A percentile compares a stretch with the other conserved stretches of the same genome.
Conservation (phyloP, 1,284 basidiomycete species). For the Porogramme epimiltina region DNA sequence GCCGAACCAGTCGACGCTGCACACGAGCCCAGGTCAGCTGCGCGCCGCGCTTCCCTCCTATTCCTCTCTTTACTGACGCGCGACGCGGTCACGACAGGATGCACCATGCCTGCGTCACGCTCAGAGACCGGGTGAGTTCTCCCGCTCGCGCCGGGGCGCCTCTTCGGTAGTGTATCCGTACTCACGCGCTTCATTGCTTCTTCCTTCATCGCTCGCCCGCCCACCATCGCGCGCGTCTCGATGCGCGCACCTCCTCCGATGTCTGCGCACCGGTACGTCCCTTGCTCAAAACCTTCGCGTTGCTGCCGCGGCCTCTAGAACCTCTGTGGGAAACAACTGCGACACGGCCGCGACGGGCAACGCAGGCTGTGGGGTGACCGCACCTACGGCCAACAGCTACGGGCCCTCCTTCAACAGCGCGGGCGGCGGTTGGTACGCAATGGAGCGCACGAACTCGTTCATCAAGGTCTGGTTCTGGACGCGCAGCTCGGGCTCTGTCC, state of each 20-base stretch:
- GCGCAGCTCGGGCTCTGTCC: slow-evolving; percentile 42
- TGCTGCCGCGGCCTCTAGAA: slow-evolving; percentile 19
- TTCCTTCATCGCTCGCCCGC: too few species aligned
- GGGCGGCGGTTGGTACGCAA: slow-evolving; percentile 57
- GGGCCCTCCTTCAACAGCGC: slow-evolving; percentile 58
- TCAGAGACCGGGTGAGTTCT: slow-evolving; percentile 50
- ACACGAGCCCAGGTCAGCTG: slow-evolving; percentile 50
- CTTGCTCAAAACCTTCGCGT: neutral
- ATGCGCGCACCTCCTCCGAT: neutral
- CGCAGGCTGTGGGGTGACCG: slow-evolving; percentile 59
- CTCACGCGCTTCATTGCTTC: too few species aligned
- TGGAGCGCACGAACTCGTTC: slow-evolving; percentile 49
- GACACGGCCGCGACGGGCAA: slow-evolving; percentile 53
- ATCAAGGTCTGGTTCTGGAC: slow-evolving; percentile 67
- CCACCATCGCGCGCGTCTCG: neutral
- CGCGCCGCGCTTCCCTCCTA: neutral
- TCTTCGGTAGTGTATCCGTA: too few species aligned
- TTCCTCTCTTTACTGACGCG: neutral
- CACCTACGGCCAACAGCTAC: slow-evolving; percentile 43
- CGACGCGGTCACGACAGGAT: slow-evolving; percentile 40
- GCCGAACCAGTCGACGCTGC: slow-evolving; percentile 63
- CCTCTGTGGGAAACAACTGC: slow-evolving; percentile 43
- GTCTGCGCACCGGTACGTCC: too few species aligned
- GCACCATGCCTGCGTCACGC: slow-evolving; percentile 57
- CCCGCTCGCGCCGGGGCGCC: too few species aligned